These are phyloP conservation scores for Pseudoturritis turrita DNA, from an alignment of 345 rosid species.

Conservation along the genomic window DNA sequence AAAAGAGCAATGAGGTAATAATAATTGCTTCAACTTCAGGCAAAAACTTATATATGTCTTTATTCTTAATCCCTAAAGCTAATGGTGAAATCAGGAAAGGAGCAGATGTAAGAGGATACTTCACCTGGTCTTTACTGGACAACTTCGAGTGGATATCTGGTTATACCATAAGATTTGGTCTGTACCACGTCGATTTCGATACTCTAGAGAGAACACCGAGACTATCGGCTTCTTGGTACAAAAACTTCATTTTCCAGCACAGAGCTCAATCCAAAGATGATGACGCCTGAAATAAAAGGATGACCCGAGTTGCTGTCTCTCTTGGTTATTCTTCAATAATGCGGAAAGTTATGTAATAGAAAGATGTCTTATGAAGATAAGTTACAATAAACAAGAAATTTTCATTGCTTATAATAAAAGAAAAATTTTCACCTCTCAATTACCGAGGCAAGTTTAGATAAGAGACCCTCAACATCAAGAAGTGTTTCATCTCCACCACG, in stretches of 20 bases:
- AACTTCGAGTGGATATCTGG: constrained; percentile 69
- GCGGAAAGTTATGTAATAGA: background rate
- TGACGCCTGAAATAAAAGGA: constrained; percentile 15
- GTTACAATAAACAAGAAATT: background rate
- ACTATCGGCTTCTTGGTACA: constrained; percentile 62
- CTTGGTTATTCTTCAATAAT: background rate
- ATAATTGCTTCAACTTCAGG: background rate
- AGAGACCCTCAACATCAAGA: background rate
- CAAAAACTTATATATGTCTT: background rate
- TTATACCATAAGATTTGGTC: constrained; percentile 53
- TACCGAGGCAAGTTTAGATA: background rate
- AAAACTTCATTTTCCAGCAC: constrained; percentile 39
- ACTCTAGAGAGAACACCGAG: constrained; percentile 59
- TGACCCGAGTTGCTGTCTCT: background rate
- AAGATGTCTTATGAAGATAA: background rate
- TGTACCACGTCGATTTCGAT: constrained; percentile 50
- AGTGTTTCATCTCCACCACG: constrained; percentile 65
- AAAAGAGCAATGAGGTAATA: constrained; percentile 48
- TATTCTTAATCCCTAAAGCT: background rate
- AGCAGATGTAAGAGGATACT: constrained; percentile 74
- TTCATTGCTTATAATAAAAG: background rate
- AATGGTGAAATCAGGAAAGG: constrained; percentile 45
- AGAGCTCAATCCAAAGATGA: constrained; percentile 12
- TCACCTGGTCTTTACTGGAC: constrained; percentile 74
- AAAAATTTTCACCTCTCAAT: background rate